Base-by-base conservation (phyloP, 164 flowering plant species). In the Stephania yunnanensis region DNA sequence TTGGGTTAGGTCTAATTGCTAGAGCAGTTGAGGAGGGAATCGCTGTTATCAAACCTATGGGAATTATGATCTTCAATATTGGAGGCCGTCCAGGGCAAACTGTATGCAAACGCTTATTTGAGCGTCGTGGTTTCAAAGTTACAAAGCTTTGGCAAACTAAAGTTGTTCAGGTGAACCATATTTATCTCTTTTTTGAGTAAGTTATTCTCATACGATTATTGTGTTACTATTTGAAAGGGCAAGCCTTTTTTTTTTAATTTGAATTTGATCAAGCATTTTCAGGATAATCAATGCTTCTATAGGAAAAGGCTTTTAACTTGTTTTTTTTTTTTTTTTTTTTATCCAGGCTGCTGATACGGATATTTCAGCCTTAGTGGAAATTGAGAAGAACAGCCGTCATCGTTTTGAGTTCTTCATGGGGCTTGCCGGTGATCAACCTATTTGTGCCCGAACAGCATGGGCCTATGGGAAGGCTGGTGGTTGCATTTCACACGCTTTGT, bases 371-470 rank as follows among this genome's bases (percentile, higher is more conserved):
- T 81, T 95, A 50, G 99, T 95, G 82, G 97, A 95, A 80, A 95
- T 95, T 84, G 99, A 95, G 82, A 94, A 92, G 80, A 95, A 88
- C 73, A 93, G 95, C 74, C 97, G 84, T 46, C 99, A 93, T 70
- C 91, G 97, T 73, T 92, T 95, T 89, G 98, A 95, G 82, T 95
- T 95, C 81, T 95, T 92, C 83, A 95, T 92, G 98, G 99, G 99
- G 31, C 92, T 92, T 76, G 87, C 83, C 73, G 97, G 95, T 68
- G 97, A 95, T 81, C 90, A 89, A 80, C 97, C 97, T 46, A 89
- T 95, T 72, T 95, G 99, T 90, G 98, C 99, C 78, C 91, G 99
- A 81, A 91, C 99, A 82, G 98, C 99, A 76, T 95, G 98, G 99
- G 98, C 97, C 25, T 95, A 91, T 83, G 96, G 91, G 73, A 87